Base-by-base conservation (phyloP, 169 alveolate genomes). In the Plasmodium vinckei region DNA sequence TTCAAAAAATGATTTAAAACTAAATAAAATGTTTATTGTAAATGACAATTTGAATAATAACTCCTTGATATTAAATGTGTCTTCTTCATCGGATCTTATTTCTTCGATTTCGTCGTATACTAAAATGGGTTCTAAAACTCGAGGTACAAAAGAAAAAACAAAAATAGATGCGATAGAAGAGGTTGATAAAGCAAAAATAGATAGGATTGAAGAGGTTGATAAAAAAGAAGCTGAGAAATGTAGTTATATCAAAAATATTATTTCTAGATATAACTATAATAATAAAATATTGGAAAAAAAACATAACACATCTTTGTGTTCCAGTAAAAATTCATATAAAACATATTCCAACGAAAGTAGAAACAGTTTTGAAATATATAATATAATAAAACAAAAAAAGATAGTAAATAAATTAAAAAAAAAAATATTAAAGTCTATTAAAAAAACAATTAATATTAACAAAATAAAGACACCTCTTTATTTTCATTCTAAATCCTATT, bases 21-120 rank as follows among this genome's bases (percentile, higher is more conserved):
- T 15, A 51, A 51, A 12, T 0, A 51, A 51, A 13, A 15, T 15
- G 23, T 51, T 51, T 15, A 15, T 15, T 12, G 59, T 23, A 19
- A 17, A 15, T 17, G 27, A 47, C 23, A 15, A 47, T 47, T 68
- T 60, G 5, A 13, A 13, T 1, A 21, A 68, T 13, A 68, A 68
- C 23, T 68, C 77, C 2, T 21, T 68, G 5, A 47, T 13, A 42
- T 60, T 53, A 1, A 23, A 72, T 3, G 47, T 65, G 0, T 73
- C 87, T 4, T 60, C 72, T 6, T 61, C 88, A n/a, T 75, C 68
- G 13, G 64, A 75, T 27, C 53, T 63, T 5, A 75, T 75, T 33
- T 75, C 64, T 19, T 75, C 88, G 1, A 56, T 75, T 44, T 75
- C 88, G n/a, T 54, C 88, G 5, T 75, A 75, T 68, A 21, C 61